phyloP scores from a whole-genome alignment of 2,329 filamentous ascomycete genomes.

The Hypoxylon sp. region DNA sequence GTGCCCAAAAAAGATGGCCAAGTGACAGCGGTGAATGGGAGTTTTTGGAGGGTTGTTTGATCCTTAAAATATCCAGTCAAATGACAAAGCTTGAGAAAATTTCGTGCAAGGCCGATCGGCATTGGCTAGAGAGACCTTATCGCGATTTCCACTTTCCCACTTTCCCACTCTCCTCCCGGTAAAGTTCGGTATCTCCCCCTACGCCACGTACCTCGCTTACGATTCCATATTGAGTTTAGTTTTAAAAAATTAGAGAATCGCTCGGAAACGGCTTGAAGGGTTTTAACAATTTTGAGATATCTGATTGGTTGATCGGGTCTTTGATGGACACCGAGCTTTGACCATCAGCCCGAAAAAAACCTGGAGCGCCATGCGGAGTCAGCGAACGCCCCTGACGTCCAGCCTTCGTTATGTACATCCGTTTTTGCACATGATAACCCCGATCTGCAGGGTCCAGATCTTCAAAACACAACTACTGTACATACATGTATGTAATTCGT shows the following conservation, averaged over 20 bases:
- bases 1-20: slow-evolving; percentile 12
- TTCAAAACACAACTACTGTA: slow-evolving; percentile 3
- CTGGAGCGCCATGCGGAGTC: slow-evolving; percentile 40
- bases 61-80: slow-evolving; percentile 34
- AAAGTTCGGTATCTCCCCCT: slow-evolving; percentile 34
- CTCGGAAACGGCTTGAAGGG: slow-evolving; percentile 38
- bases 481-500: slow-evolving; percentile 5
- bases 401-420: slow-evolving; percentile 20
- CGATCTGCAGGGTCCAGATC: slow-evolving; percentile 47
- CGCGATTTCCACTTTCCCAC: slow-evolving; percentile 35
- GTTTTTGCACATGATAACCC: slow-evolving; percentile 36
- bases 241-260: slow-evolving; percentile 43
- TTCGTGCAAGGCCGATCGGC: slow-evolving; percentile 43
- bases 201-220: slow-evolving; percentile 18
- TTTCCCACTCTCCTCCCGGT: slow-evolving; percentile 38
- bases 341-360: slow-evolving; percentile 38
- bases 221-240: slow-evolving; percentile 36
- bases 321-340: slow-evolving; percentile 38
- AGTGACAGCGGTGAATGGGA: slow-evolving; percentile 19
- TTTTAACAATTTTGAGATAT: neutral
- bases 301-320: slow-evolving; percentile 41
- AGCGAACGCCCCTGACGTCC: slow-evolving; percentile 27
- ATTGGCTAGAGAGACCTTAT: slow-evolving; percentile 35
- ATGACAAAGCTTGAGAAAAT: slow-evolving; percentile 38
- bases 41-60: slow-evolving; percentile 27